Percentiles rank a stretch among this genome's conserved stretches.
phyloP scores from a whole-genome alignment of 139 green algal genomes.

The Tetraselmis chui region DNA sequence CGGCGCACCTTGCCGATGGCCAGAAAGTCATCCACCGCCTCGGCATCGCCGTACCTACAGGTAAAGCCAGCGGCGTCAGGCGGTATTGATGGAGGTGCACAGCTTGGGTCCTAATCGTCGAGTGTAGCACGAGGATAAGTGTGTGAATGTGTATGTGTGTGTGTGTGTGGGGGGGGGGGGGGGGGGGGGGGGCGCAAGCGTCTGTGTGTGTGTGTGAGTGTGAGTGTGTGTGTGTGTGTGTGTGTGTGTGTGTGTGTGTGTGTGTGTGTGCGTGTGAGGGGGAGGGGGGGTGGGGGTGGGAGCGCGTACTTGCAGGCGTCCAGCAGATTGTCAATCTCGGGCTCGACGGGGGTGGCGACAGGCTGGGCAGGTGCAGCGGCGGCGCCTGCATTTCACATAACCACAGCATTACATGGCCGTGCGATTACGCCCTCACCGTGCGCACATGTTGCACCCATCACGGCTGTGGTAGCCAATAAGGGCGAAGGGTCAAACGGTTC shows the following conservation, averaged over 20 bases:
- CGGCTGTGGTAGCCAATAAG: too few species aligned
- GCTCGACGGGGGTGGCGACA: conserved; percentile 7
- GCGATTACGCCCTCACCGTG: too few species aligned
- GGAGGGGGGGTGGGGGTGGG: not conserved
- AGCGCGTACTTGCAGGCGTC: conserved; percentile 66
- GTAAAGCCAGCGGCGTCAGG: not conserved
- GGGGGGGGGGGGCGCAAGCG: not conserved
- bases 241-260: not conserved
- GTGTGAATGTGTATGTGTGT: too few species aligned
- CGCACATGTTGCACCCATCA: too few species aligned
- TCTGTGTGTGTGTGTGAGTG: not conserved
- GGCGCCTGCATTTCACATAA: conserved; percentile 1
- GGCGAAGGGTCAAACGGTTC: too few species aligned
- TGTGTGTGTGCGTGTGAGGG: not conserved
- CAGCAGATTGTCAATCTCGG: conserved; percentile 66
- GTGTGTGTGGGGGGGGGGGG: not conserved
- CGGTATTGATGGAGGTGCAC: too few species aligned
- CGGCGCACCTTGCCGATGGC: conserved; percentile 68
- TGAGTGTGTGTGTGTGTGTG: not conserved
- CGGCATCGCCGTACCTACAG: conserved; percentile 61
- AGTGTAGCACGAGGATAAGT: too few species aligned
- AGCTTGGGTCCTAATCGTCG: too few species aligned
- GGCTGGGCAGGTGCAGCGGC: conserved; percentile 15
- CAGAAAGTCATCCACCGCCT: conserved; percentile 81
- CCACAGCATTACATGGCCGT: not conserved